phyloP scores from a whole-genome alignment of 805 yeast genomes.

The Ascoidea tarda region DNA sequence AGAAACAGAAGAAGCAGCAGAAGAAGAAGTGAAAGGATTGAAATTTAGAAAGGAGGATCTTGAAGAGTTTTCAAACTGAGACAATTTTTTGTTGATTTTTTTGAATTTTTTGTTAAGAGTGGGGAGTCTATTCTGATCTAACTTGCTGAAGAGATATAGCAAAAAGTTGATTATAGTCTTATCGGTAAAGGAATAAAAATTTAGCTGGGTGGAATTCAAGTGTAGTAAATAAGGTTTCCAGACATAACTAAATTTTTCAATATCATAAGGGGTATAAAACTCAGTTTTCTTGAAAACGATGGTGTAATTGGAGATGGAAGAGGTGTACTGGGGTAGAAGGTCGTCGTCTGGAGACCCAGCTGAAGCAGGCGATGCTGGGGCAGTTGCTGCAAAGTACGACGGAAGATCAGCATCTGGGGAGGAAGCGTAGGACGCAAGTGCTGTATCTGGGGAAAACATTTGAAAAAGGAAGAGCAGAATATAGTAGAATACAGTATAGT shows the following conservation, averaged over 20 bases:
- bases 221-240: slow-evolving; percentile 6
- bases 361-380: too few relatives aligned
- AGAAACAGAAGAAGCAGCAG: not conserved
- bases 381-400: too few relatives aligned
- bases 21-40: too few relatives aligned
- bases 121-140: slow-evolving; percentile 1
- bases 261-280: not conserved
- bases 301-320: not conserved
- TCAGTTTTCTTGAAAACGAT: not conserved
- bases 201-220: slow-evolving; percentile 5
- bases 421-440: too few relatives aligned
- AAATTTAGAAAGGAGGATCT: too few relatives aligned
- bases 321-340: not conserved
- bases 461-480: too few relatives aligned
- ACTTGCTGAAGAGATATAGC: slow-evolving; percentile 1
- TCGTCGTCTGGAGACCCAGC: not conserved
- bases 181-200: slow-evolving; percentile 1
- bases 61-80: not conserved
- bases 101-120: not conserved
- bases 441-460: too few relatives aligned
- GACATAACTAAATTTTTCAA: not conserved
- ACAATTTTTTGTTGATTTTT: too few relatives aligned
- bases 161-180: not conserved
- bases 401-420: too few relatives aligned
- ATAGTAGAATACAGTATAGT: too few relatives aligned